phyloP scores from a whole-genome alignment of 2,329 filamentous ascomycete genomes.

The Blastomyces parvus region DNA sequence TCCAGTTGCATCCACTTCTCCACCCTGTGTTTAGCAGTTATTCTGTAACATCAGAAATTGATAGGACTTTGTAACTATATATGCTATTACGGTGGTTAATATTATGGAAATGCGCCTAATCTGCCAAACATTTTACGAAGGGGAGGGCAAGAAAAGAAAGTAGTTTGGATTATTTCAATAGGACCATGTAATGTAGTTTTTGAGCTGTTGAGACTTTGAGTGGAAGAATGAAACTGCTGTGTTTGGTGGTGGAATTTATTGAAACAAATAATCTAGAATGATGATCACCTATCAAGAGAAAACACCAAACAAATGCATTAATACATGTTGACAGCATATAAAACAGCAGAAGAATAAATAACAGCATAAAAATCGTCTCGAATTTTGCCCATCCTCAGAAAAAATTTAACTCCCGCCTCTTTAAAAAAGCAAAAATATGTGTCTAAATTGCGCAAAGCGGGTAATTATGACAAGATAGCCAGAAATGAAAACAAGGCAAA shows the following conservation, averaged over 20 bases:
- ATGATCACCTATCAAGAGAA: not conserved
- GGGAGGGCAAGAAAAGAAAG: not conserved
- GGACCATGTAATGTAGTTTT: not conserved
- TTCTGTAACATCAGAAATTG: not conserved
- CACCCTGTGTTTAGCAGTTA: not conserved
- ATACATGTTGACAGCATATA: not conserved
- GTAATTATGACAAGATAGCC: not conserved
- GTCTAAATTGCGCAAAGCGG: not conserved
- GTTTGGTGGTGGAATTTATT: not conserved
- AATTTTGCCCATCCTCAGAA: not conserved
- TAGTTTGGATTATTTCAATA: not conserved
- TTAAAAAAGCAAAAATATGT: not conserved
- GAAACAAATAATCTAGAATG: not conserved
- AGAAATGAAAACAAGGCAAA: not conserved
- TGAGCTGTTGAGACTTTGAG: not conserved
- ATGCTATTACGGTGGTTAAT: not conserved
- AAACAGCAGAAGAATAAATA: not conserved
- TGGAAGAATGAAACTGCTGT: not conserved
- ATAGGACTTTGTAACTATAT: not conserved
- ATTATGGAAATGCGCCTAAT: not conserved
- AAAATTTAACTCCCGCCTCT: not conserved
- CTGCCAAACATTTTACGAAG: not conserved
- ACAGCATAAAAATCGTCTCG: not conserved
- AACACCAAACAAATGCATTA: conserved; percentile 9
- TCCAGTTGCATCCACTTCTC: not conserved